These are phyloP conservation scores for Lasiosphaeriaceae sp. DNA, from an alignment of 495 filamentous ascomycete species.

Conservation along the genomic window DNA sequence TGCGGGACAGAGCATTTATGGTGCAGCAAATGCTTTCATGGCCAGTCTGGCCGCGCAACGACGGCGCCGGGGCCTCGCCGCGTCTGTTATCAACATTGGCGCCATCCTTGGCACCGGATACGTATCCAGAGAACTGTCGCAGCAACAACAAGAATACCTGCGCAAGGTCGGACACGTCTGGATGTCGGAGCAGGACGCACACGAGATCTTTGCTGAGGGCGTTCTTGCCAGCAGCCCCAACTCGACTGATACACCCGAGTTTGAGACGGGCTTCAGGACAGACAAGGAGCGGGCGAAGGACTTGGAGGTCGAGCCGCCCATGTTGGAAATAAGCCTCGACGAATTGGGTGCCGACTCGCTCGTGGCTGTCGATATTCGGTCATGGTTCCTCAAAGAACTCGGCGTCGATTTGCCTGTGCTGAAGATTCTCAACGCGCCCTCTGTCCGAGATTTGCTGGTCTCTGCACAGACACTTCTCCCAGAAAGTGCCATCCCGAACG, in stretches of 20 bases:
- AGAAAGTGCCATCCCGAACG: background rate
- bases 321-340: constrained; percentile 6
- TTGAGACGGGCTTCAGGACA: constrained; percentile 6
- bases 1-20: constrained; percentile 55
- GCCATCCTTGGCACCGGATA: constrained; percentile 46
- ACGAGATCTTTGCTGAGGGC: constrained; percentile 14
- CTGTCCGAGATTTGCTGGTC: constrained; percentile 26
- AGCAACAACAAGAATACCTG: constrained; percentile 32
- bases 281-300: constrained; percentile 2
- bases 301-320: constrained; percentile 1
- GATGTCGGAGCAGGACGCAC: constrained; percentile 21
- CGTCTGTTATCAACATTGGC: constrained; percentile 44
- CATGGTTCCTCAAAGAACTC: constrained; percentile 43
- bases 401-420: constrained; percentile 43
- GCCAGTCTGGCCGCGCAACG: constrained; percentile 35
- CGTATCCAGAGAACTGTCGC: constrained; percentile 21
- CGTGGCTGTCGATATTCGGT: constrained; percentile 40
- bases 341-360: constrained; percentile 42
- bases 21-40: constrained; percentile 57
- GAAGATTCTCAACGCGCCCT: constrained; percentile 41
- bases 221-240: constrained; percentile 3
- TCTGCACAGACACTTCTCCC: constrained; percentile 10
- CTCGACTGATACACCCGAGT: constrained; percentile 2
- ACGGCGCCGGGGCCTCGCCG: constrained; percentile 30
- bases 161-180: constrained; percentile 35